These are phyloP conservation scores for Erodium moschatum DNA, from an alignment of 441 rosid species.

Conservation along the genomic window DNA sequence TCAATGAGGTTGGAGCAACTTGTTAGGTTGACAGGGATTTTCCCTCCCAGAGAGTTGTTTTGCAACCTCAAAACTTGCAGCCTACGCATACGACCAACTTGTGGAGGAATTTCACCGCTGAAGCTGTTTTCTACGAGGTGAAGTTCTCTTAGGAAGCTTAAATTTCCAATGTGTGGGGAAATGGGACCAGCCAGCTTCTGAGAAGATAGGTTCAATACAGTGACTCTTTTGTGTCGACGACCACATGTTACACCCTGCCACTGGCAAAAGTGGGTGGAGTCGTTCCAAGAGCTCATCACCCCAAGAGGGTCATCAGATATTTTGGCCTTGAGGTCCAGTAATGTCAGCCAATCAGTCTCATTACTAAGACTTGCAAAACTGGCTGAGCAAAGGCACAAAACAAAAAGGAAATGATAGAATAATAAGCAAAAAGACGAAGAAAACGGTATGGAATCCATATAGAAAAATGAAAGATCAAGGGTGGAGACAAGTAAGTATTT, in stretches of 20 bases:
- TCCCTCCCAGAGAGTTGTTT: slow-evolving; percentile 15
- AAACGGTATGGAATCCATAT: slow-evolving; percentile 16
- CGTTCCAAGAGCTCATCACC: slow-evolving; percentile 3
- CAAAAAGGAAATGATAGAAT: neutral
- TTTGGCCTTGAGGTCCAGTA: slow-evolving; percentile 8
- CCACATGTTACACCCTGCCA: slow-evolving; percentile 17
- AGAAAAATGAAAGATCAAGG: neutral
- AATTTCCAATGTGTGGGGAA: neutral
- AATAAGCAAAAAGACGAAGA: neutral
- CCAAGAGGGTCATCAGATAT: slow-evolving; percentile 11
- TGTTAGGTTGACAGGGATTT: slow-evolving; percentile 15
- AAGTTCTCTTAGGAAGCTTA: slow-evolving; percentile 15
- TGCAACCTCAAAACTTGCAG: neutral
- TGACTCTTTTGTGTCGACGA: slow-evolving; percentile 15
- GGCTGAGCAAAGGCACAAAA: neutral
- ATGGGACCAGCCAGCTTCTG: slow-evolving; percentile 13
- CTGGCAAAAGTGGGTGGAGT: slow-evolving; percentile 16
- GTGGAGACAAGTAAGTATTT: too few species aligned
- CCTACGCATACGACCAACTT: slow-evolving; percentile 2
- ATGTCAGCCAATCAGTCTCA: slow-evolving; percentile 3
- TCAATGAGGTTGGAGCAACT: neutral
- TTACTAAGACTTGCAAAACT: neutral
- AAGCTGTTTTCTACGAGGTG: slow-evolving; percentile 9
- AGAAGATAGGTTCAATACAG: neutral
- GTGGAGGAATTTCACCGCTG: slow-evolving; percentile 5